Evolutionary conservation across 2,329 filamentous ascomycete species (phyloP).

Genomic region (Madurella mycetomatis): DNA sequence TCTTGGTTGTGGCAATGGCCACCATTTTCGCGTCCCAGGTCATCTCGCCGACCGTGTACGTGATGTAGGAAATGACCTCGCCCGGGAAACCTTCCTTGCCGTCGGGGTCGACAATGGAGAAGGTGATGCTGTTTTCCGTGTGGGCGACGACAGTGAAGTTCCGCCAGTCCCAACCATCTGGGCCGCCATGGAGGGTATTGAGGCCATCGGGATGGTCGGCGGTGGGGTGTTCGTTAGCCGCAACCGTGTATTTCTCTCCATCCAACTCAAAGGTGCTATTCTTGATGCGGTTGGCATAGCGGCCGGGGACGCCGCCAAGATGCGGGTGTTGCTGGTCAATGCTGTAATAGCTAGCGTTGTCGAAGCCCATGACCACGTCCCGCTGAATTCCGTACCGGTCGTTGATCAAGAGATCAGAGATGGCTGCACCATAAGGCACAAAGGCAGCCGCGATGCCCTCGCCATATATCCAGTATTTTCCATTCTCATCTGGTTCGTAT

Average conservation of each 20-base stretch:
- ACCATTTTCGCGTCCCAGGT: conserved; percentile 72
- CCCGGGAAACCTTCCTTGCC: conserved; percentile 75
- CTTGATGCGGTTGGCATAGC: conserved; percentile 78
- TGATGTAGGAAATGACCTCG: conserved; percentile 68
- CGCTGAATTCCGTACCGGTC: conserved; percentile 64
- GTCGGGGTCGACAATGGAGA: conserved; percentile 67
- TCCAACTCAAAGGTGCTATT: conserved; percentile 70
- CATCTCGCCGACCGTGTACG: conserved; percentile 63
- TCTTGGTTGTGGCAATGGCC: conserved; percentile 65
- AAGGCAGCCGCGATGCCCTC: conserved; percentile 64
- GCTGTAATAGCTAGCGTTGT: conserved; percentile 69
- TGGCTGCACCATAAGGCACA: conserved; percentile 69
- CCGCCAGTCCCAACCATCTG: conserved; percentile 70
- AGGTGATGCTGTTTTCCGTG: conserved; percentile 65
- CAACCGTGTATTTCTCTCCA: conserved; percentile 54
- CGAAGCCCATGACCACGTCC: conserved; percentile 69
- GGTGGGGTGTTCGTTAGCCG: conserved; percentile 60
- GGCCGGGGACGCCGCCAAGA: conserved; percentile 67
- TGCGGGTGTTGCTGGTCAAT: conserved; percentile 63
- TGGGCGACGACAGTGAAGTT: conserved; percentile 74
- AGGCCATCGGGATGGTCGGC: conserved; percentile 46
- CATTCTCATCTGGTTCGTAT: conserved; percentile 48
- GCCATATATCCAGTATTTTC: conserved; percentile 69
- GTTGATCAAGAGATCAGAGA: conserved; percentile 66
- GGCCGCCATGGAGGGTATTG: conserved; percentile 65